Base-by-base conservation (phyloP, 163 green algal species). In the Volvox carteri region DNA sequence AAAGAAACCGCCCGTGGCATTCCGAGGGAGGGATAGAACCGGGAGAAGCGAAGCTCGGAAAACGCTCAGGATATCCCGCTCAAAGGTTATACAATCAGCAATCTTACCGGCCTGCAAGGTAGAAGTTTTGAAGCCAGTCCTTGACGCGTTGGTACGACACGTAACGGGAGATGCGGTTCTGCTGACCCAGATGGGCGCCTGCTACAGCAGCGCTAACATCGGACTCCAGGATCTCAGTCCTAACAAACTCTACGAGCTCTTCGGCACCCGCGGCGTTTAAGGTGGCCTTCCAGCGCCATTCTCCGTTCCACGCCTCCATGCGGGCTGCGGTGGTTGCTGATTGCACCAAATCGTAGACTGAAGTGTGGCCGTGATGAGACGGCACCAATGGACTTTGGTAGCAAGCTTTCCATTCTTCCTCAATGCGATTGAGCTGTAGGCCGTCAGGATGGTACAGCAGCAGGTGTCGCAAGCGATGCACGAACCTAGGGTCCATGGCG, bases 381-480 rank as follows among this genome's bases (percentile, higher is more conserved):
- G 58, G 78, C 23, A 60, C 25, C 21, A 86, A 42, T 30, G 78
- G 78, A 23, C 16, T 11, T 0, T 42, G 30, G 78, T 86, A 86
- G 3, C 30, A 37, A 14, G n/a, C 11, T 30, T 86, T 44, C 78
- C 78, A 86, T 39, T 25, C 41, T 6, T 48, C 28, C 8, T 60
- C 42, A 2, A 86, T 3, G 1, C 21, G 14, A 1, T 16, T 3
- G 12, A 76, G 25, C 14, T 56, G 54, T 30, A 86, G n/a, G 41
- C 78, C 78, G 42, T 72, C 60, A 1, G 25, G 78, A 33, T 86
- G 60, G 23, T 44, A 18, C n/a, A 86, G 60, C 41, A 86, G 78
- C 78, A 86, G 23, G 18, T 62, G 78, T n/a, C 78, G 78, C 23
- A 86, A 33, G 60, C 60, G 78, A 30, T 62, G 78, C n/a, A 60